Evolutionary conservation across 2,329 filamentous ascomycete genomes (phyloP).

Genomic region (Alternaria gaisen): DNA sequence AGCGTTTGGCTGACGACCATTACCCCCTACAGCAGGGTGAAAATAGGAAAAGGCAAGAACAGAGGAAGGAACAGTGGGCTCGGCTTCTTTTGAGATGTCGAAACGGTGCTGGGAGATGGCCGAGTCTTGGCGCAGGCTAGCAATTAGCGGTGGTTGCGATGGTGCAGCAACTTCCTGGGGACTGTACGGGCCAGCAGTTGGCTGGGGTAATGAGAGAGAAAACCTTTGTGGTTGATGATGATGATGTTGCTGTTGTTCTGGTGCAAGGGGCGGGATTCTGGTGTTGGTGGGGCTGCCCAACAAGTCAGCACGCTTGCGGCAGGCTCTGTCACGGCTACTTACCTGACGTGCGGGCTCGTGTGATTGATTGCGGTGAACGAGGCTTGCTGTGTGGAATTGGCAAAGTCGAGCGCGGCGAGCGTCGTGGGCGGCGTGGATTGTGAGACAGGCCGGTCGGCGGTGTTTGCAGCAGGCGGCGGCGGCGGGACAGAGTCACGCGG

Average conservation of each 20-base stretch:
- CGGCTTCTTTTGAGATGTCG: conserved; percentile 25
- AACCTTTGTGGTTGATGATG: conserved; percentile 14
- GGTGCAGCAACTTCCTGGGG: conserved; percentile 11
- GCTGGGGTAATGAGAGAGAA: conserved; percentile 9
- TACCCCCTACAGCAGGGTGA: conserved; percentile 5
- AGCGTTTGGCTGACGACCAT: conserved; percentile 22
- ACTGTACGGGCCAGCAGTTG: conserved; percentile 14
- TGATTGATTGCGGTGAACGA: conserved; percentile 26
- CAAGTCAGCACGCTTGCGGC: conserved; percentile 17
- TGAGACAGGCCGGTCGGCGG: conserved; percentile 16
- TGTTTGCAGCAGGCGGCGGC: background rate
- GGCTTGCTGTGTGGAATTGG: conserved; percentile 9
- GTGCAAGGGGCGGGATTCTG: conserved; percentile 13
- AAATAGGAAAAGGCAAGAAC: conserved; percentile 23
- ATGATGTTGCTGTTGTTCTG: background rate
- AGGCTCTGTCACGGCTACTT: conserved; percentile 10
- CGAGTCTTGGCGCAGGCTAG: conserved; percentile 33
- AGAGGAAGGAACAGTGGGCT: conserved; percentile 19
- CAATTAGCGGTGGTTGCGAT: conserved; percentile 17
- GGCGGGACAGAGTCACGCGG: conserved; percentile 20
- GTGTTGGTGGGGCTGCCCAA: conserved; percentile 21
- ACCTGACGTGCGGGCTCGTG: conserved; percentile 27
- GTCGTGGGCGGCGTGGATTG: conserved; percentile 13
- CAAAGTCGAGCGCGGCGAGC: conserved; percentile 2
- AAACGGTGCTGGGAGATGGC: conserved; percentile 25